Evolutionary conservation across 768 basidiomycete species (phyloP), one percentile per base, ranked within the genome.

Genomic region (Boletus subparvulus): DNA sequence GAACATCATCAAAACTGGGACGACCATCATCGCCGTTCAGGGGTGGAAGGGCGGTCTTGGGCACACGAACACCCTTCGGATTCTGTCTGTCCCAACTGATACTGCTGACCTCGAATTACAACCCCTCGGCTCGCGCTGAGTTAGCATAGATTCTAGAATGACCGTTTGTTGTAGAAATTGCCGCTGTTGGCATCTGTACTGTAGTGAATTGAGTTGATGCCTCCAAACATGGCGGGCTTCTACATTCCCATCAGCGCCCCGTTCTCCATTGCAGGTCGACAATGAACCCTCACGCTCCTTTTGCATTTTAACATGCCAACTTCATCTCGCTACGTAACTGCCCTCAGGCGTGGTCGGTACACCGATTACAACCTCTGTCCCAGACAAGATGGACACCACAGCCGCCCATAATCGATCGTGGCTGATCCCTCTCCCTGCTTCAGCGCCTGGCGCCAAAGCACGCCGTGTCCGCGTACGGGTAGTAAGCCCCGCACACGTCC

Each of bases 31-130:
- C 60, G 96, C 96, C 47, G 90, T 99, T 6, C 97, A 98, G 74
- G 97, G 97, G n/a, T 99, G 96, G 96, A 96, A 94, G 78, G 92
- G 94, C 43, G 97, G 97, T 56, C 83, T 97, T 44, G 95, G 94
- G 33, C 94, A 97, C 76, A 95, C 93, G 62, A 94, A 95, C 80
- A 94, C 92, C 13, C 78, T 94, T 55, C 87, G 92, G 48, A 82
- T 94, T 59, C 74, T 94, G 63, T 84, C 84, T 40, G 92, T 94
- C 44, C 92, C 92, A 17, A 92, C 88, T 24, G 90, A 93, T 65
- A 59, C 74, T 35, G 89, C 87, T 49, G 92, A 94, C 70, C 75
- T 94, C 50, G 85, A 88, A 72, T 63, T 86, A 73, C 87, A 91
- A 70, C 81, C 85, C 35, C 75, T 84, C 24, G 80, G 76, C 10